Conservation (phyloP, 2,329 filamentous ascomycete species). For the Lizonia empirigonia region DNA sequence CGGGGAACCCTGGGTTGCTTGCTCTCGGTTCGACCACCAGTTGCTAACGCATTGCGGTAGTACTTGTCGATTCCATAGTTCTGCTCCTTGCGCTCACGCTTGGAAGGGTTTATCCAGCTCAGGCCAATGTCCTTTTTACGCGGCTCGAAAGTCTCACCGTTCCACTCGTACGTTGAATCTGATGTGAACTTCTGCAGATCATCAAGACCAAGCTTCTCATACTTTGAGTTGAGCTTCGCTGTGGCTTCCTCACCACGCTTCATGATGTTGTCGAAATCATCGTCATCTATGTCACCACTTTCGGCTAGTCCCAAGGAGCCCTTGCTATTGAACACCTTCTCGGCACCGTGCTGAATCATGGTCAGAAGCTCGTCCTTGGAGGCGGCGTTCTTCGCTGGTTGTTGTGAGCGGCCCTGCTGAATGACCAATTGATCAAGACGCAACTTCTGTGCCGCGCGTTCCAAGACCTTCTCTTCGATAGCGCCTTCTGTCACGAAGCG, state of each 20-base stretch:
- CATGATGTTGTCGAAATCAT: slow-evolving; percentile 89
- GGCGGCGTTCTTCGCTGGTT: slow-evolving; percentile 85
- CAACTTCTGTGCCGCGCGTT: slow-evolving; percentile 94
- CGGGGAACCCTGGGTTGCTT: slow-evolving; percentile 94
- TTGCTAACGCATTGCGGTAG: slow-evolving; percentile 88
- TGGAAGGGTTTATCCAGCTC: slow-evolving; percentile 97
- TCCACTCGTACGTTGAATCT: slow-evolving; percentile 98
- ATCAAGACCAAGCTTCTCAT: slow-evolving; percentile 95
- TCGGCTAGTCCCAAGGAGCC: slow-evolving; percentile 66
- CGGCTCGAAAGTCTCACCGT: slow-evolving; percentile 92
- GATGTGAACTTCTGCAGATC: slow-evolving; percentile 98
- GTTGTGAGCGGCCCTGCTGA: slow-evolving; percentile 93
- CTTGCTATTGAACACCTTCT: slow-evolving; percentile 83
- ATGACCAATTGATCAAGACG: slow-evolving; percentile 97
- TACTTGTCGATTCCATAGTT: slow-evolving; percentile 99
- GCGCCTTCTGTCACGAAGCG: slow-evolving; percentile 97
- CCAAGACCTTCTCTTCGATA: slow-evolving; percentile 97
- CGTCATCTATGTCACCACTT: slow-evolving; percentile 72
- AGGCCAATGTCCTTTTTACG: slow-evolving; percentile 84
- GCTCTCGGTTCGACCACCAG: slow-evolving; percentile 77
- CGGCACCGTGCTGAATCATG: slow-evolving; percentile 99
- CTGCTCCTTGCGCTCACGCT: slow-evolving; percentile 97
- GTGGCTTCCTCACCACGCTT: slow-evolving; percentile 86
- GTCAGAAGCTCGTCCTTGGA: slow-evolving; percentile 95
- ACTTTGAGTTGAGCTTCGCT: slow-evolving; percentile 87